Conservation (phyloP, 169 alveolate genomes). For the Plasmodium yoelii region DNA sequence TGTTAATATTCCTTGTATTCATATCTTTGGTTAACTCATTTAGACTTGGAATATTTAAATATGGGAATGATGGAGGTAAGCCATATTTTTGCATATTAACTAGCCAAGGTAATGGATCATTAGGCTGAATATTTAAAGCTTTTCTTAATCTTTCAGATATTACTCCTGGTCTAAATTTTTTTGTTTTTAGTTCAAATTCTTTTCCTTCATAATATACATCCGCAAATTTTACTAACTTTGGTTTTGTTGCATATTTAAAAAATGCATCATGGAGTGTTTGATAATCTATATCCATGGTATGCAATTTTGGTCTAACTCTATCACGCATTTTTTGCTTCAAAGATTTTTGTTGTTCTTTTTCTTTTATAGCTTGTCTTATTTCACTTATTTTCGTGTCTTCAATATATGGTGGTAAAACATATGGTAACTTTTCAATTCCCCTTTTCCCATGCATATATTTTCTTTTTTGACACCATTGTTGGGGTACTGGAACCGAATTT, state of each 20-base stretch:
- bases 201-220: constrained; percentile 98
- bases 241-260: constrained; percentile 96
- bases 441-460: constrained; percentile 96
- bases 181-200: constrained; percentile 95
- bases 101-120: constrained; percentile 98
- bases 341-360: constrained; percentile 95
- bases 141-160: constrained; percentile 94
- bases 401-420: constrained; percentile 94
- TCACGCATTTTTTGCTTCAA: constrained; percentile 97
- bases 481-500: constrained; percentile 97
- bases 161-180: constrained; percentile 96
- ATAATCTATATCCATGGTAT: constrained; percentile 97
- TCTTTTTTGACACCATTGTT: constrained; percentile 98
- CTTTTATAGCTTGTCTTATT: constrained; percentile 92
- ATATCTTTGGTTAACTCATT: constrained; percentile 92
- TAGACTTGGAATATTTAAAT: constrained; percentile 96
- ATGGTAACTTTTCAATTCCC: constrained; percentile 96
- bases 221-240: constrained; percentile 95
- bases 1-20: constrained; percentile 27
- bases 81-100: constrained; percentile 98
- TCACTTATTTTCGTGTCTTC: constrained; percentile 93
- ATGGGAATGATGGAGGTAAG: constrained; percentile 99
- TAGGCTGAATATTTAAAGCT: constrained; percentile 97
- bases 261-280: constrained; percentile 98
- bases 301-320: constrained; percentile 97